Conservation (phyloP, 805 yeast species). For the Teunomyces barrocoloradensis region DNA sequence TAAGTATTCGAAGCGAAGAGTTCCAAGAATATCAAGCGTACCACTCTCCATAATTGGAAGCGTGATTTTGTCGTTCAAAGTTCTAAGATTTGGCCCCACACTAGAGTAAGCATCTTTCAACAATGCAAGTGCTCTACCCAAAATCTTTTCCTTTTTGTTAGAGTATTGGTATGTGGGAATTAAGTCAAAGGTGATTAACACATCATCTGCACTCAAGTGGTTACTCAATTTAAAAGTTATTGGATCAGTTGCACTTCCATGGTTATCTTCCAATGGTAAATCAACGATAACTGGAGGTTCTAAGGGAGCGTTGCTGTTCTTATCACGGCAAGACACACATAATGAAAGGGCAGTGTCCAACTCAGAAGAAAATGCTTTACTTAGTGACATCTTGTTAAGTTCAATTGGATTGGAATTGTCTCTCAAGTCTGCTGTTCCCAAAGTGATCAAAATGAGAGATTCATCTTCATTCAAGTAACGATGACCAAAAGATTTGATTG, state of each 20-base stretch:
- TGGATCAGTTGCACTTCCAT: conserved; percentile 68
- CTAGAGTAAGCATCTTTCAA: conserved; percentile 58
- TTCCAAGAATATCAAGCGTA: conserved; percentile 74
- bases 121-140: conserved; percentile 84
- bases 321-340: conserved; percentile 47
- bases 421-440: conserved; percentile 83
- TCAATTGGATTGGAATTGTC: conserved; percentile 57
- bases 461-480: conserved; percentile 62
- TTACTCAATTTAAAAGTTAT: conserved; percentile 63
- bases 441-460: conserved; percentile 71
- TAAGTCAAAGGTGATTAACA: conserved; percentile 72
- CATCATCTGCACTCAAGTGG: conserved; percentile 46
- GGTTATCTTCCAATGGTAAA: conserved; percentile 78
- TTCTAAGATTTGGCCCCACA: conserved; percentile 66
- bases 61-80: conserved; percentile 63
- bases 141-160: conserved; percentile 37
- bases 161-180: conserved; percentile 79
- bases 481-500: conserved; percentile 85
- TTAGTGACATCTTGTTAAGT: conserved; percentile 69
- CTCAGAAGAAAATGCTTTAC: conserved; percentile 76
- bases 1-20: conserved; percentile 70
- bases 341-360: conserved; percentile 85
- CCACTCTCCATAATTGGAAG: conserved; percentile 74
- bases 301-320: conserved; percentile 23
- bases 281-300: conserved; percentile 68